Evolutionary conservation across 2,329 filamentous ascomycete species (phyloP), one percentile per base, ranked within the genome.

Genomic region (Aspergillus neotritici): DNA sequence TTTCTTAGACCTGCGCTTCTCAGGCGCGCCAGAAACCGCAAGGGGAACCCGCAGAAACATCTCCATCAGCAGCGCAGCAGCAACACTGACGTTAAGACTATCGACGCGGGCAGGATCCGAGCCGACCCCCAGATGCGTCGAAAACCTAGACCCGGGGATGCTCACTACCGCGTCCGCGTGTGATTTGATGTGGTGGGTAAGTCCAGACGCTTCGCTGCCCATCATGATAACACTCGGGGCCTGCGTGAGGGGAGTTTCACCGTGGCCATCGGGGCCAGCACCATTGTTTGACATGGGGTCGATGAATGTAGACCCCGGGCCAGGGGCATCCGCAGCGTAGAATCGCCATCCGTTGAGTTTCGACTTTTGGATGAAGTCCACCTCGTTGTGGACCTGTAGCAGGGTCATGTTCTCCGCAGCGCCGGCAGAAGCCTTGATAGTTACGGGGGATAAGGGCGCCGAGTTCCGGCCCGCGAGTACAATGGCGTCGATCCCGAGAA

Each of bases 11-110:
- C 40, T 40, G 32, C 44, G 37, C 35, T 58, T 60, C 37, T 49
- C 50, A 9, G 40, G 40, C 16, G 49, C 43, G 17, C 52, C 48
- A 13, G 54, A 52, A 28, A 63, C 40, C 25, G 52, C 52, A 25
- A 66, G 47, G n/a, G 63, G 64, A 17, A 57, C 52, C 3, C 59
- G 61, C 39, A 69, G 52, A 44, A 70, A 67, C 49, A 58, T 65
- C 41, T 70, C 59, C 51, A 68, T 68, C 39, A 97, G 68, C 37
- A 97, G 70, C 1, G 81, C 88, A 5, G 87, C 81, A 1, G 93
- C 91, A 14, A 94, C 90, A 60, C 87, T 88, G 31, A 97, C 93
- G 62, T 98, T 97, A 63, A 98, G 69, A 64, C 89, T 95, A 65
- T 97, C 91, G 3, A 98, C 81, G 1, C 76, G 61, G 53, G 81